Evolutionary conservation across 495 filamentous ascomycete genomes (phyloP), one percentile per base, ranked within the genome.

Genomic region (Podospora fimiseda): DNA sequence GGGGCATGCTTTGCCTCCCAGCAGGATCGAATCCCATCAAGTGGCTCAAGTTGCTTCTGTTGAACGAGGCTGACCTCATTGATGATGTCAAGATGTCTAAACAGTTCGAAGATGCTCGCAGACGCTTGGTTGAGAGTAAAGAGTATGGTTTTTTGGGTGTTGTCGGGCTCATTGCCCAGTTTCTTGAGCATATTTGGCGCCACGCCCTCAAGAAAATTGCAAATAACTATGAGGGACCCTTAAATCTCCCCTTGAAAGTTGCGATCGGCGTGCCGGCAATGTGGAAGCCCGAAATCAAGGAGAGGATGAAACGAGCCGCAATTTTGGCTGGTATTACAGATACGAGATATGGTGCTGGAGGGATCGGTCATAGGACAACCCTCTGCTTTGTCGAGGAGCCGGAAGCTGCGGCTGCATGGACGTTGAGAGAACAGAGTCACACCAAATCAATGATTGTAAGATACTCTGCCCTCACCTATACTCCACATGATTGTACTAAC

Each of bases 331-430:
- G 39, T 3, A 42, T 42, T 19, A 14, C 14, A n/a, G n/a, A n/a
- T n/a, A n/a, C n/a, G n/a, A n/a, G n/a, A n/a, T n/a, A n/a, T 2
- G 14, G 20, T 19, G 15, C 39, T 9, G 15, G 6, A 1, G 15
- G 15, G 11, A 2, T 15, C 39, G 14, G 39, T 18, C 20, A 8
- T 14, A 14, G 16, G 5, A 42, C 39, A 6, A 15, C n/a, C n/a
- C n/a, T 42, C 20, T 42, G 21, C 9, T 40, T 24, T 24, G 27
- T 50, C 22, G 22, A 39, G n/a, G 47, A 50, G 33, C 16, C 33
- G 3, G 47, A 50, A 20, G 47, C 47, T 1, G 47, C 47, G 6
- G 47, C 47, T 22, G 21, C 39, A 14, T 50, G 16, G 4, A 50
- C 47, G 7, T n/a, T 50, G n/a, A 37, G 37, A 19, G 47, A 50